These are phyloP conservation scores for Setaria viridis DNA, from an alignment of 202 grass and related monocot species.

Conservation along the genomic window DNA sequence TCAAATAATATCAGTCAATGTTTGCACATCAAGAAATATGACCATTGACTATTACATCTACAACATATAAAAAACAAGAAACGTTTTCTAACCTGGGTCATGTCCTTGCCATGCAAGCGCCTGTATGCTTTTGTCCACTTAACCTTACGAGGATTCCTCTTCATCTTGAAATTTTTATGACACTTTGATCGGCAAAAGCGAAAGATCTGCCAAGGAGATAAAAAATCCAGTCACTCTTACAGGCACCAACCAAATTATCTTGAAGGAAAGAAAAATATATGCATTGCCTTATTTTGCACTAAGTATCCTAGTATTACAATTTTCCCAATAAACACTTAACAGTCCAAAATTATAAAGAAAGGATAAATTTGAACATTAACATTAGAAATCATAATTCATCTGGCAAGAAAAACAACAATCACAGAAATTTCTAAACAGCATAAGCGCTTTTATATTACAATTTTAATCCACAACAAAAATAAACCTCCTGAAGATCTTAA, in stretches of 20 bases:
- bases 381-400: neutral
- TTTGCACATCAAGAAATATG: neutral
- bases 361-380: neutral
- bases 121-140: constrained; percentile 98
- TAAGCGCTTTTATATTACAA: neutral
- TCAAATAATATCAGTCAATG: constrained; percentile 8
- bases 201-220: constrained; percentile 67
- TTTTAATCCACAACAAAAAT: neutral
- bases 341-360: neutral
- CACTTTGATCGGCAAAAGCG: constrained; percentile 97
- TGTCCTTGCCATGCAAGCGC: constrained; percentile 85
- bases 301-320: neutral
- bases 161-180: constrained; percentile 99
- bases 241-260: neutral
- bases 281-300: neutral
- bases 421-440: neutral
- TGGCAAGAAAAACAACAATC: neutral
- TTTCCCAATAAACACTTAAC: neutral
- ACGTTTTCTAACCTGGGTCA: constrained; percentile 69
- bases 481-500: neutral
- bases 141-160: constrained; percentile 99
- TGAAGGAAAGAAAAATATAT: neutral
- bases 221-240: neutral
- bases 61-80: constrained; percentile 7
- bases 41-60: neutral